Percentiles rank a stretch among this genome's conserved stretches.
Evolutionary conservation across 2,329 filamentous ascomycete genomes (phyloP).

Genomic region (Torrubiella hemipterigena): DNA sequence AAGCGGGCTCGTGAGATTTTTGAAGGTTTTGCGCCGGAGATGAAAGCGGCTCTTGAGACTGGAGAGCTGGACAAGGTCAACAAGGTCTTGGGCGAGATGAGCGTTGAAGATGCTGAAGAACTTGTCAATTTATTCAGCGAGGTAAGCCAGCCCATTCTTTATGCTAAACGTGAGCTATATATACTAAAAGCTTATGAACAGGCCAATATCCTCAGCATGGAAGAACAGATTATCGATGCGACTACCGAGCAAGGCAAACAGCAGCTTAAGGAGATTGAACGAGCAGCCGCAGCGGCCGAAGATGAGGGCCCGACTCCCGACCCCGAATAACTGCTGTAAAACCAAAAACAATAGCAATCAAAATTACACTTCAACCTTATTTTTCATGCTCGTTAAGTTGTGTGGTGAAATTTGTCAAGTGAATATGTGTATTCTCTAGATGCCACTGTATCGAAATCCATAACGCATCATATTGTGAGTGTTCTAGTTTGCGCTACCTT

Average conservation of each 20-base stretch:
- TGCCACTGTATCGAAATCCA: too few relatives aligned
- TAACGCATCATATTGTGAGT: too few relatives aligned
- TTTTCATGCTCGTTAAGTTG: too few relatives aligned
- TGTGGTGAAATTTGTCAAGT: too few relatives aligned
- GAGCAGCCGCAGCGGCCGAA: constrained; percentile 21
- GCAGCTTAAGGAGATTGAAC: constrained; percentile 64
- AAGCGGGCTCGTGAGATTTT: constrained; percentile 63
- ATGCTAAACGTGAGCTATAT: too few relatives aligned
- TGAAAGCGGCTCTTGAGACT: constrained; percentile 75
- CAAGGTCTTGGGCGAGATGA: constrained; percentile 68
- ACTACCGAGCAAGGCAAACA: constrained; percentile 79
- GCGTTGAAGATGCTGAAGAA: constrained; percentile 75
- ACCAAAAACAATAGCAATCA: too few relatives aligned
- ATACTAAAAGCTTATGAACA: constrained; percentile 21
- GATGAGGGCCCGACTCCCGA: too few relatives aligned
- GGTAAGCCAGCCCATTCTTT: constrained; percentile 33
- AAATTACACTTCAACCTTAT: too few relatives aligned
- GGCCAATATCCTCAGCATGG: constrained; percentile 79
- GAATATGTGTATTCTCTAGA: too few relatives aligned
- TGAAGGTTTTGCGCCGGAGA: constrained; percentile 68
- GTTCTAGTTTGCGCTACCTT: too few relatives aligned
- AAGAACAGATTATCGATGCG: constrained; percentile 89
- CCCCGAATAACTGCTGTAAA: too few relatives aligned
- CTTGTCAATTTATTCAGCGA: constrained; percentile 70
- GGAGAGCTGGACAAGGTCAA: constrained; percentile 60